These are phyloP conservation scores for Geotrichum europaeum DNA, from an alignment of 1,139 yeast genomes.

Conservation along the genomic window DNA sequence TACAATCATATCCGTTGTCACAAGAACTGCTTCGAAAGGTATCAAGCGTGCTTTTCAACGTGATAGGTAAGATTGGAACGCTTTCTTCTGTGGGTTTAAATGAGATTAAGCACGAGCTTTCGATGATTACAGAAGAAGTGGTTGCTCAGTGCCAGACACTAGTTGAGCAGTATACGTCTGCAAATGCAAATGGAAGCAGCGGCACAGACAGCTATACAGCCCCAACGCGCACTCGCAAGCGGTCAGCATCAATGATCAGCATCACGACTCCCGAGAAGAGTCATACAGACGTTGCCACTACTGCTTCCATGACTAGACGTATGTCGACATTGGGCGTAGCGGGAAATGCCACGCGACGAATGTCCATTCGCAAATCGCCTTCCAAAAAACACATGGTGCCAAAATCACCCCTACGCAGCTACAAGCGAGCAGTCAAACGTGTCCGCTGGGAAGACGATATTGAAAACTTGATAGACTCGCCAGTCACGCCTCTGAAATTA, in stretches of 20 bases:
- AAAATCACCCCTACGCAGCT: conserved; percentile 21
- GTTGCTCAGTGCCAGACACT: not conserved
- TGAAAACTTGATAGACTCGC: conserved; percentile 5
- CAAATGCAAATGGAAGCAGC: not conserved
- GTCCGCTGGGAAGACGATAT: conserved; percentile 30
- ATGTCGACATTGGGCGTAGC: conserved; percentile 1
- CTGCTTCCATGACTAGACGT: not conserved
- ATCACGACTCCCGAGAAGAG: not conserved
- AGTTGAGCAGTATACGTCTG: not conserved
- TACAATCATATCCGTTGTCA: conserved; percentile 4
- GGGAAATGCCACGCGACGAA: not conserved
- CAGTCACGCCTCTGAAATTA: conserved; percentile 4
- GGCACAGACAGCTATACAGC: not conserved
- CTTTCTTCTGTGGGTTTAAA: not conserved
- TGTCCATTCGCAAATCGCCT: conserved; percentile 4
- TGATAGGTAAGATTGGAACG: not conserved
- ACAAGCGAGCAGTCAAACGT: conserved; percentile 24
- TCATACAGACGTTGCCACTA: not conserved
- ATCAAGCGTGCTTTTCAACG: conserved; percentile 4
- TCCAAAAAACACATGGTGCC: conserved; percentile 14
- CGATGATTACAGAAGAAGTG: conserved; percentile 3
- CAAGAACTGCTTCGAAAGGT: conserved; percentile 1
- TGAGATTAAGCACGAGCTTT: not conserved
- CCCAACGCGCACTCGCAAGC: not conserved
- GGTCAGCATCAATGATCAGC: not conserved